Evolutionary conservation across 192 early-diverging fungal genomes (phyloP), one percentile per base, ranked within the genome.

Genomic region (Blastocladiella britannica): DNA sequence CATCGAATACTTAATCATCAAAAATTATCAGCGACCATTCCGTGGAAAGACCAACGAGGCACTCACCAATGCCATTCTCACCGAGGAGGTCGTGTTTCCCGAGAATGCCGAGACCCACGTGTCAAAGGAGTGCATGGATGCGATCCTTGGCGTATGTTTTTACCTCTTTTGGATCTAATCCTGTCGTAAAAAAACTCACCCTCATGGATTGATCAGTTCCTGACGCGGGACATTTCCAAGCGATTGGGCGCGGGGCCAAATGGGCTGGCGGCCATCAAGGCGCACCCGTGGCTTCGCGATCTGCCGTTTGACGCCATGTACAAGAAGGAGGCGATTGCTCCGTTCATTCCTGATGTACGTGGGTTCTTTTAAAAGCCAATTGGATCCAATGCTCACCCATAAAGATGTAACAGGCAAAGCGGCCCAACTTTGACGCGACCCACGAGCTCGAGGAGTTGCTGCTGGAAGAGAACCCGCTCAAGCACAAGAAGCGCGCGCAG

Each of bases 161-260:
- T 18, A 26, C 25, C 43, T 27, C 26, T 25, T 66, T 60, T 5
- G 52, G 25, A 43, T 25, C 55, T 26, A 26, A 23, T 67, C 27
- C 43, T 43, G 26, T 56, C 58, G 12, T 26, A 25, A 31, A 52
- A 28, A 56, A 20, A 37, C 55, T 29, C 52, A 27, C 18, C 22
- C 54, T 29, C 20, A 65, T n/a, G 8, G 26, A 25, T 18, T 26
- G 52, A 55, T 74, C 56, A 81, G 69, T 78, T 92, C 31, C 68
- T 90, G 29, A 74, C 77, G 28, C 78, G 89, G 28, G 84, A 92
- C 61, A 77, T 87, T 2, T 53, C 31, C 1, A 72, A 81, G 55
- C 77, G 94, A 4, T 74, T 97, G 25, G 93, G 93, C 1, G 74
- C 78, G 55, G 87, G 83, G 20, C 61, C 76, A 5, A 76, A 81